Conservation (phyloP, 192 early-diverging fungal genomes). For the Coemansia sp. region DNA sequence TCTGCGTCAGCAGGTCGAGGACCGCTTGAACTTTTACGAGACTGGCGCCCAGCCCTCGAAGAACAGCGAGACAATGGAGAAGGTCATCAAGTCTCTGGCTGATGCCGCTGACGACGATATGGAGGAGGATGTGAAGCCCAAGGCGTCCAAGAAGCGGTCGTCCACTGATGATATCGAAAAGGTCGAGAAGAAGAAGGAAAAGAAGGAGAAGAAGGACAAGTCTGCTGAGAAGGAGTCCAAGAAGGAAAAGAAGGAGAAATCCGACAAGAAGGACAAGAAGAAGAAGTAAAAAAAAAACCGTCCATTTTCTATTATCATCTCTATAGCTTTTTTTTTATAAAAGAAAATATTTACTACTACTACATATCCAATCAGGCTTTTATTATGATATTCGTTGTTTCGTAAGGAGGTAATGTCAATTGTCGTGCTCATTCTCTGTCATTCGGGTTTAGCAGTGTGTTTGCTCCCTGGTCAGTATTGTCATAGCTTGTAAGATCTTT, state of each 20-base stretch:
- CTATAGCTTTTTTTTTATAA: background rate
- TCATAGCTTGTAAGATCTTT: no score
- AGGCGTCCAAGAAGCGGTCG: conserved; percentile 54
- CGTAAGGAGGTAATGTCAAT: no score
- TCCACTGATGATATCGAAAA: conserved; percentile 41
- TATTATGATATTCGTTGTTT: no score
- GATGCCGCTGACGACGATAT: conserved; percentile 63
- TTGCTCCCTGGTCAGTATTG: no score
- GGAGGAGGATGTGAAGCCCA: conserved; percentile 44
- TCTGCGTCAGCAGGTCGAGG: conserved; percentile 93
- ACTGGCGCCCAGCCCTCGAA: conserved; percentile 80
- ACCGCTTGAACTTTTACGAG: conserved; percentile 94
- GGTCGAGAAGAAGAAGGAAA: conserved; percentile 38
- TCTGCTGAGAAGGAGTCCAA: conserved; percentile 61
- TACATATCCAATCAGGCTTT: no score
- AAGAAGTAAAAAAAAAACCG: conserved; percentile 26
- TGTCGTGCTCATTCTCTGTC: no score
- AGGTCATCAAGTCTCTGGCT: conserved; percentile 68
- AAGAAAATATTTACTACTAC: no score
- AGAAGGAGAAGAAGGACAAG: conserved; percentile 58
- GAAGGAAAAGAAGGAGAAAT: conserved; percentile 65
- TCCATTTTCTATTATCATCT: conserved; percentile 2
- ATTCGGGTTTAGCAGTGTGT: no score
- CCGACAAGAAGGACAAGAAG: conserved; percentile 64
- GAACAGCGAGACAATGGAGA: conserved; percentile 95